Evolutionary conservation across 108 stramenopile species (phyloP), one percentile per base, ranked within the genome.

Genomic region (Aurantiochytrium sp.): DNA sequence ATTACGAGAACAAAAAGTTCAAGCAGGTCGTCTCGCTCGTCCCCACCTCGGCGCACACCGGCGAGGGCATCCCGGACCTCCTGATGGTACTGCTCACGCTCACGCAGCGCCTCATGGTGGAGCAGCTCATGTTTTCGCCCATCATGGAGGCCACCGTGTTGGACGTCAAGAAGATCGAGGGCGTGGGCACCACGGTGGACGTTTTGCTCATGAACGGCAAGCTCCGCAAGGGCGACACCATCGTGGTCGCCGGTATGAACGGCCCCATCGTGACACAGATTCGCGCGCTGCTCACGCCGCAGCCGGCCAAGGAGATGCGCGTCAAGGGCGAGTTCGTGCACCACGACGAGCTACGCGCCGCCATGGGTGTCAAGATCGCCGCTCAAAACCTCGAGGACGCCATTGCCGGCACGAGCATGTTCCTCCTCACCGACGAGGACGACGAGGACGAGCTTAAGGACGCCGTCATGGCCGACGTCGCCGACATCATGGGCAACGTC

Each of bases 161-260:
- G 81, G 99, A 99, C 89, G 99, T 99, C 37, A 99, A 99, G 93
- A 96, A 94, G 30, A 97, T 99, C 86, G 98, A 98, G 89, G 99
- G 99, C 52, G 93, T 99, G 45, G 99, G 99, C 54, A 97, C 96
- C 95, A 98, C 99, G 22, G 95, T 99, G 12, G 99, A 99, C 92
- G 95, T 97, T 53, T 93, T 98, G 85, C 95, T 99, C 48, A 97
- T 98, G 37, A 97, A 97, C 92, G 98, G 98, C 31, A 91, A 93
- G 88, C 88, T 98, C 68, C 89, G 91, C 73, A 96, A 96, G 89
- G 98, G 98, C 55, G 99, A 99, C 89, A 94, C 93, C 54, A 98
- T 98, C 65, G 99, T 98, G 4, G 95, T 98, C 54, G 97, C 97
- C 92, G 97, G 97, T 4, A 94, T 98, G 52, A 96, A 98, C 87